Percentiles rank a stretch among this genome's conserved stretches.
phyloP scores from a whole-genome alignment of 441 rosid species.

The Eruca vesicaria region DNA sequence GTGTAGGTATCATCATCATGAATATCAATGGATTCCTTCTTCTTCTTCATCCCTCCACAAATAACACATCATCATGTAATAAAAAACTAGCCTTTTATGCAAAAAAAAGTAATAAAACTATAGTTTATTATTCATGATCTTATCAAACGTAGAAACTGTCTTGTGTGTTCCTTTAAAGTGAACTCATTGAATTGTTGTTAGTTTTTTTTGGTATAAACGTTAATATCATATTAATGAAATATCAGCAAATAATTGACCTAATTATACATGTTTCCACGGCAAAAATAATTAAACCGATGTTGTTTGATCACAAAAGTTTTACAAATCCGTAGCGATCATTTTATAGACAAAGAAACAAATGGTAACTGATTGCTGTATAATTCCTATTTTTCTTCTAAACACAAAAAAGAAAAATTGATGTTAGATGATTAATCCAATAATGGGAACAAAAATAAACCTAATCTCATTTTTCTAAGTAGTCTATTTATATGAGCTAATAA shows the following conservation, averaged over 20 bases:
- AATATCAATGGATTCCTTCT: conserved; percentile 37
- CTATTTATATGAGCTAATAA: too few relatives aligned
- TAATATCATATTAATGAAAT: too few relatives aligned
- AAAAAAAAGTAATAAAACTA: too few relatives aligned
- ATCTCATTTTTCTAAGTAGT: not conserved
- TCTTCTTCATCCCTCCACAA: conserved; percentile 17
- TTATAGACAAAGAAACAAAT: not conserved
- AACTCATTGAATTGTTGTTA: not conserved
- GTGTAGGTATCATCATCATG: conserved; percentile 46
- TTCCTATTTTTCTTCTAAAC: not conserved
- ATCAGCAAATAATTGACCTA: too few relatives aligned
- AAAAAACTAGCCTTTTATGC: too few relatives aligned
- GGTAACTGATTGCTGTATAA: not conserved
- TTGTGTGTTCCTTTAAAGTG: not conserved
- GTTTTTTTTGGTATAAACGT: not conserved
- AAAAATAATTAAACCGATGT: not conserved
- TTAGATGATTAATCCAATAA: not conserved
- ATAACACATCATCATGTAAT: conserved; percentile 24
- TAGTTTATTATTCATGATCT: not conserved
- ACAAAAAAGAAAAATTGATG: not conserved
- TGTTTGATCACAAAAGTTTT: not conserved
- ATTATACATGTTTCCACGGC: too few relatives aligned
- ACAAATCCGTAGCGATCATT: not conserved
- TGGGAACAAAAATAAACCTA: too few relatives aligned
- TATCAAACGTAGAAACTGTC: conserved; percentile 13